Conservation (phyloP, 176 grass and related monocot species). For the Thalia dealbata region DNA sequence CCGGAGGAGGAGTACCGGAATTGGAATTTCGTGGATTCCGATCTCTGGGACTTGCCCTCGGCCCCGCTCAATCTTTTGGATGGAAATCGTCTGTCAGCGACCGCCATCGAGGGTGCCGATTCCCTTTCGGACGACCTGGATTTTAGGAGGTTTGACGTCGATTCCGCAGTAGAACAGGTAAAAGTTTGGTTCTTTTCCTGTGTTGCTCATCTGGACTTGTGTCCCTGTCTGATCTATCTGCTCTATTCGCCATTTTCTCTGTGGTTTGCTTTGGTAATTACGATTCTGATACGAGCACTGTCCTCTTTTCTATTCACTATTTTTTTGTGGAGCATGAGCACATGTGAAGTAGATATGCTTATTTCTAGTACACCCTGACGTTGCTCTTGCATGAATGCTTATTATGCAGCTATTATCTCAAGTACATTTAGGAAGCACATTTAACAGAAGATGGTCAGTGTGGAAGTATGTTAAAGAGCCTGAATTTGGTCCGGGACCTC, state of each 20-base stretch:
- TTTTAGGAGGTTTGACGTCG: conserved; percentile 47
- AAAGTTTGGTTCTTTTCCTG: neutral
- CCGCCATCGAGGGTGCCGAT: conserved; percentile 25
- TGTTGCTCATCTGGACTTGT: no score
- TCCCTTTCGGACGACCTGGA: conserved; percentile 35
- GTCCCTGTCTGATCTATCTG: no score
- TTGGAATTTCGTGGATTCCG: conserved; percentile 49
- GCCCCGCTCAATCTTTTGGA: conserved; percentile 30
- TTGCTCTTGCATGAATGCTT: neutral
- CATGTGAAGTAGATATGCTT: neutral
- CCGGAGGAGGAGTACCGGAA: conserved; percentile 56
- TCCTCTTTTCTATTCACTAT: no score
- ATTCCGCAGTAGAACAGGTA: conserved; percentile 54
- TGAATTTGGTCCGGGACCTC: conserved; percentile 70
- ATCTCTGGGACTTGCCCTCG: conserved; percentile 85
- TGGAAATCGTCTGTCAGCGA: conserved; percentile 21
- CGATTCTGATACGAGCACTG: no score
- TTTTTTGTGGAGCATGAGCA: no score
- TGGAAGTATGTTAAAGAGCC: conserved; percentile 63
- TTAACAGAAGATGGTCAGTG: conserved; percentile 31
- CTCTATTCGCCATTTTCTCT: no score
- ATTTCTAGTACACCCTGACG: neutral
- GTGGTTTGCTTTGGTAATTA: no score
- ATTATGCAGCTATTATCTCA: conserved; percentile 42
- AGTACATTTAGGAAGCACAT: conserved; percentile 24